A percentile compares a stretch with the other conserved stretches of the same genome.
Conservation (phyloP, 768 basidiomycete genomes). For the Pholiota molesta region DNA sequence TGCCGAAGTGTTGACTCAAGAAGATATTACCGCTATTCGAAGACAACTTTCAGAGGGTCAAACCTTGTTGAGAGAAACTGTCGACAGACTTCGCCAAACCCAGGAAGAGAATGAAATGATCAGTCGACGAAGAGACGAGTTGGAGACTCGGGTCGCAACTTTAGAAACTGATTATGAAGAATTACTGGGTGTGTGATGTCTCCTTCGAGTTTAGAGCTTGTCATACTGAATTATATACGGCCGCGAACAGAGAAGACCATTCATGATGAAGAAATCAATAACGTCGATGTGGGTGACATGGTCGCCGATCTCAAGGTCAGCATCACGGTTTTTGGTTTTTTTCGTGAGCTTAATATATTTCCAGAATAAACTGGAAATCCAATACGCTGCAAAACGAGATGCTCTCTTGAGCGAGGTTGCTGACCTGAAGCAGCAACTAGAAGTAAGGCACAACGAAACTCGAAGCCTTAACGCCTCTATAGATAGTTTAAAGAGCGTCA, state of each 20-base stretch:
- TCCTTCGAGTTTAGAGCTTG: background rate
- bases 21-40: conserved; percentile 81
- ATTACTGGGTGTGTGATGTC: conserved; percentile 74
- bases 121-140: conserved; percentile 78
- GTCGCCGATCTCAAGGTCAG: conserved; percentile 89
- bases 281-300: conserved; percentile 80
- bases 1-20: conserved; percentile 63
- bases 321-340: conserved; percentile 5
- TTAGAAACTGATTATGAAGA: conserved; percentile 97
- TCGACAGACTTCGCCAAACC: conserved; percentile 85
- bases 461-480: conserved; percentile 83
- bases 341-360: conserved; percentile 19
- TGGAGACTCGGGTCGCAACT: conserved; percentile 78
- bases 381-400: conserved; percentile 92
- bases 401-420: conserved; percentile 82
- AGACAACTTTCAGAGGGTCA: conserved; percentile 91
- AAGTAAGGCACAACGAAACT: conserved; percentile 81
- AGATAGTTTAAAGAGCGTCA: conserved; percentile 93
- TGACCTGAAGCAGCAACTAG: conserved; percentile 90
- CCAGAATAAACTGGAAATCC: conserved; percentile 91
- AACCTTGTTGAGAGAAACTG: conserved; percentile 80
- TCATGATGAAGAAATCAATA: conserved; percentile 83
- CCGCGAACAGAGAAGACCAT: conserved; percentile 80
- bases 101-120: conserved; percentile 94
- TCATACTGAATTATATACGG: conserved; percentile 7